A percentile compares a stretch with the other conserved stretches of the same genome.
Evolutionary conservation across 2,329 filamentous ascomycete species (phyloP).

Genomic region (Penicillium freii): DNA sequence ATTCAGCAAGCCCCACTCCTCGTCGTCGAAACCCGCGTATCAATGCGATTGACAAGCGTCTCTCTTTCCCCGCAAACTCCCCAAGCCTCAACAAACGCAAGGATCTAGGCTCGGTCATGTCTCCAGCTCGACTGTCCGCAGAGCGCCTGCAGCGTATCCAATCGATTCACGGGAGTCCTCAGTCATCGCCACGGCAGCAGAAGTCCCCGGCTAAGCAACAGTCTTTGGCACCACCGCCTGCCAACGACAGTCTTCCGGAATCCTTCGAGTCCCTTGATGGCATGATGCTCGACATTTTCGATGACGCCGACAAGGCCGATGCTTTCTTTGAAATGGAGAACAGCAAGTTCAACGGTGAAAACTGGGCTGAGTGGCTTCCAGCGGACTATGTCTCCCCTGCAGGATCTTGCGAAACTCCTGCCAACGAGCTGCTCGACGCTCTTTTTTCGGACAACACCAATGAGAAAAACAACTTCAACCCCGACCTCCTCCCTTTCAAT

Average conservation of each 20-base stretch:
- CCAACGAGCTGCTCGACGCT: conserved; percentile 35
- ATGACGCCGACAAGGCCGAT: conserved; percentile 30
- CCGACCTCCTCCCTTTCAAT: conserved; percentile 33
- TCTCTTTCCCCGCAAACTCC: conserved; percentile 40
- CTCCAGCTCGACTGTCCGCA: conserved; percentile 34
- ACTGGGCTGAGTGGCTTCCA: conserved; percentile 42
- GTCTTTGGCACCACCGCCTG: conserved; percentile 14
- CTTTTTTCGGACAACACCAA: conserved; percentile 35
- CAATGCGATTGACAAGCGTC: conserved; percentile 37
- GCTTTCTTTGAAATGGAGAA: conserved; percentile 30
- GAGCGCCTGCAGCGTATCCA: conserved; percentile 38
- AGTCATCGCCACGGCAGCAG: conserved; percentile 21
- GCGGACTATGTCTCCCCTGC: conserved; percentile 36
- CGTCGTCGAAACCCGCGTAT: conserved; percentile 54
- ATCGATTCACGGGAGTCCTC: conserved; percentile 23
- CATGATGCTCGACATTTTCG: conserved; percentile 41
- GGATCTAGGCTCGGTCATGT: conserved; percentile 20
- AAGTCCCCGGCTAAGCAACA: conserved; percentile 27
- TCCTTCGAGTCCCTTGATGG: conserved; percentile 34
- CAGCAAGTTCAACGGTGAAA: conserved; percentile 24
- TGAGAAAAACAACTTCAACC: conserved; percentile 28
- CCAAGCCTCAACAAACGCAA: conserved; percentile 31
- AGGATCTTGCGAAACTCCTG: conserved; percentile 29
- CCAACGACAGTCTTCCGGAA: conserved; percentile 26
- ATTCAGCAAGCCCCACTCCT: conserved; percentile 54